A percentile compares a stretch with the other conserved stretches of the same genome.
phyloP scores from a whole-genome alignment of 1,284 basidiomycete genomes.

The Cutaneotrichosporon sp. region DNA sequence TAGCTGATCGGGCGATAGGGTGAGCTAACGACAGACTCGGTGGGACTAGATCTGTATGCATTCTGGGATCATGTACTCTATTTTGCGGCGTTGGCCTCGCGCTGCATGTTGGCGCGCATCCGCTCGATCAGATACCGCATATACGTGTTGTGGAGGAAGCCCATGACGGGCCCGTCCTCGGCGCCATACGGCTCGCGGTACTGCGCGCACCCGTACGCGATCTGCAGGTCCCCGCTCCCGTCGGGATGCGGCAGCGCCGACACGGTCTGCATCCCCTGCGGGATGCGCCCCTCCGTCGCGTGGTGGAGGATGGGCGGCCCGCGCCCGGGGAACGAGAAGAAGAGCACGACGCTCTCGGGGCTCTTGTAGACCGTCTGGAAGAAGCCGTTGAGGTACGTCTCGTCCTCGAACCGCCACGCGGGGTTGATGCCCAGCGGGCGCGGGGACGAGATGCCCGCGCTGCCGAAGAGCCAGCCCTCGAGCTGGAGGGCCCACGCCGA shows the following conservation, averaged over 20 bases:
- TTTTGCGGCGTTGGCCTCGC: not conserved
- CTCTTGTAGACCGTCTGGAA: not conserved
- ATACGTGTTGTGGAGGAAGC: not conserved
- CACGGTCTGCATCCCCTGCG: not conserved
- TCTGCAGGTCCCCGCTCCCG: not conserved
- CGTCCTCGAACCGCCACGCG: not conserved
- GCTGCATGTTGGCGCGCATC: not conserved
- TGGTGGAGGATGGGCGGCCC: not conserved
- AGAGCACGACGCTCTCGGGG: not conserved
- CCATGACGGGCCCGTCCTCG: not conserved
- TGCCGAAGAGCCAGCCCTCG: not conserved
- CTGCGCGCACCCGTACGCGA: not conserved
- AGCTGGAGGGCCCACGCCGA: not conserved
- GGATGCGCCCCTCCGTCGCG: not conserved
- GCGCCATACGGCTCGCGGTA: not conserved
- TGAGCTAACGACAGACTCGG: not conserved
- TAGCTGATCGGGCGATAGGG: too few species aligned
- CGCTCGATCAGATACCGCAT: not conserved
- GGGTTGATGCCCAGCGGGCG: not conserved
- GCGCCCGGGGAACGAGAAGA: not conserved
- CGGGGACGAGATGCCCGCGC: not conserved
- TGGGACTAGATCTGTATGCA: constrained; percentile 8
- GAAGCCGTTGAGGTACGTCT: not conserved
- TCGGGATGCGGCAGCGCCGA: not conserved
- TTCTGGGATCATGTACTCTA: not conserved